Evolutionary conservation across 169 alveolate genomes (phyloP), one percentile per base, ranked within the genome.

Genomic region (Prorocentrum cordatum): DNA sequence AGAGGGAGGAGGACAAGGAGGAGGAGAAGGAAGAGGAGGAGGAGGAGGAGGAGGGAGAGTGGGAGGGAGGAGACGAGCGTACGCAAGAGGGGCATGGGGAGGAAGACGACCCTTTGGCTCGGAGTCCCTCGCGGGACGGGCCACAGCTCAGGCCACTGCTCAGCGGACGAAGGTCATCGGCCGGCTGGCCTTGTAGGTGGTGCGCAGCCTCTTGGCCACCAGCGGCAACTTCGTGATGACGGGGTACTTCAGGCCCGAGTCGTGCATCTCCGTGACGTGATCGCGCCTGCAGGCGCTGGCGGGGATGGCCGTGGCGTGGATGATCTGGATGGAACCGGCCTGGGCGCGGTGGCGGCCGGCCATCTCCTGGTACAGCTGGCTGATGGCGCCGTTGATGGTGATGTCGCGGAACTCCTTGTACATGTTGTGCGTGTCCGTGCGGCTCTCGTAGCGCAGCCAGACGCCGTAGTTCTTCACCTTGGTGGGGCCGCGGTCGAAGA

Each of bases 331-430:
- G 68, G 91, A 82, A 22, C 91, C 91, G 6, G 91, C 80, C 58
- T 64, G 58, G 1, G 91, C 91, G 9, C 91, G 91, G 80, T 82
- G 91, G 26, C 91, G 77, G 26, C 91, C 91, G 26, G 91, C 77
- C 91, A 82, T 82, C 54, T n/a, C n/a, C 93, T 96, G 96, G 86
- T 96, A 96, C 93, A 98, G 93, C 95, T 98, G 98, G 33, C 99
- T 94, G 70, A 98, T 97, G 39, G 99, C 99, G 39, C 99, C 99
- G 88, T 95, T 94, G 92, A 95, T 94, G 80, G 98, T 93, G 84
- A 96, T 86, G 92, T 97, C 99, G 93, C 99, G 96, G 96, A 93
- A 97, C 95, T 98, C 99, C 95, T 97, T 97, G 96, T 97, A 97
- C 99, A 97, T 97, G 96, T 97, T 97, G 92, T 96, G 98, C 68